Conservation (phyloP, 345 rosid species). For the Populus tremula region DNA sequence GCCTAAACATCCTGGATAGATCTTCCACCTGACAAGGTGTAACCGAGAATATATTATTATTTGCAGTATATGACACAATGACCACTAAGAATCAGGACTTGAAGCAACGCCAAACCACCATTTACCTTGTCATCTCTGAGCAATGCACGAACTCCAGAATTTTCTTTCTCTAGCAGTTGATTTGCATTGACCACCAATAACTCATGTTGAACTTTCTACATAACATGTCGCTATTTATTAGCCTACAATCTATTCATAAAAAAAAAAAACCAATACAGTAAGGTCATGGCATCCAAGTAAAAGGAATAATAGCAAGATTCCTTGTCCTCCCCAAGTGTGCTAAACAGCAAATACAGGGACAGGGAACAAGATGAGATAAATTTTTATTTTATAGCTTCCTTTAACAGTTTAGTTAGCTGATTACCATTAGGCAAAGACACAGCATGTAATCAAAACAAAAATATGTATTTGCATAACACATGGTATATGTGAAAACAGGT, state of each 20-base stretch:
- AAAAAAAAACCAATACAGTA: not conserved
- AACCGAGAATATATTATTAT: constrained; percentile 3
- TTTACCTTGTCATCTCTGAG: constrained; percentile 87
- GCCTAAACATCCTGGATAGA: constrained; percentile 95
- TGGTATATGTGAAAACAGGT: not conserved
- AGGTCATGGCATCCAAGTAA: not conserved
- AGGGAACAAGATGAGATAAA: not conserved
- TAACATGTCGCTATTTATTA: not conserved
- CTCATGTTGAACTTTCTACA: constrained; percentile 90
- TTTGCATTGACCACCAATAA: constrained; percentile 60
- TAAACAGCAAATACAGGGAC: not conserved
- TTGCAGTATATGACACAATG: not conserved
- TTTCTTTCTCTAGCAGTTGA: constrained; percentile 79
- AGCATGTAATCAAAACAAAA: not conserved
- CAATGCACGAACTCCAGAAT: constrained; percentile 86
- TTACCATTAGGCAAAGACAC: not conserved
- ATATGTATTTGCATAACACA: not conserved
- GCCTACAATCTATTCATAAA: not conserved
- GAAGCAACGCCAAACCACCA: not conserved
- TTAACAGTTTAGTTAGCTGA: not conserved
- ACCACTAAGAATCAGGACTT: not conserved
- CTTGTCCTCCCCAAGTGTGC: not conserved
- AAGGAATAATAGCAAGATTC: not conserved
- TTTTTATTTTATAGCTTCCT: not conserved
- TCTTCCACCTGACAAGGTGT: constrained; percentile 61